Percentiles rank a stretch among this genome's conserved stretches.
Evolutionary conservation across 2,329 filamentous ascomycete species (phyloP).

Genomic region (Paracoccidioides brasiliensis): DNA sequence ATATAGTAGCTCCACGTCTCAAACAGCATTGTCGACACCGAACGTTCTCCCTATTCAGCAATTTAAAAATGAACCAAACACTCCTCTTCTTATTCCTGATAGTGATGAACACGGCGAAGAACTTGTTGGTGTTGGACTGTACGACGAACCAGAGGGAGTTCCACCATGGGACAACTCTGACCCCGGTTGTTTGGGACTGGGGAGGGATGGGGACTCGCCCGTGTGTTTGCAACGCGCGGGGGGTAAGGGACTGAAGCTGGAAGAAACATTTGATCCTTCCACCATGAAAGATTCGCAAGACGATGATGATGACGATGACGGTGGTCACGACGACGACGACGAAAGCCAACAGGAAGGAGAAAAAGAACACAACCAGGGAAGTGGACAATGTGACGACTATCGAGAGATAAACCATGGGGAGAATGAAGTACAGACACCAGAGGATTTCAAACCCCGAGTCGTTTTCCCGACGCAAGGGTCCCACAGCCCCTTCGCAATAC

Average conservation of each 20-base stretch:
- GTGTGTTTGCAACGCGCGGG: slow-evolving; percentile 40
- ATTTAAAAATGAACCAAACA: slow-evolving; percentile 17
- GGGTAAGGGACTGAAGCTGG: slow-evolving; percentile 66
- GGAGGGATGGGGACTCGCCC: background rate
- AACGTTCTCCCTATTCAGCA: slow-evolving; percentile 27
- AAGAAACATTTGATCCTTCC: slow-evolving; percentile 62
- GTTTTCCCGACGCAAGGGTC: background rate
- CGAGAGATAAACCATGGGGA: background rate
- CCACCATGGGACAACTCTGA: slow-evolving; percentile 40
- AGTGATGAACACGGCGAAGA: slow-evolving; percentile 54
- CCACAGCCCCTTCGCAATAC: background rate
- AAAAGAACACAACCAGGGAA: background rate
- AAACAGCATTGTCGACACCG: slow-evolving; percentile 25
- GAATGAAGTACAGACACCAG: slow-evolving; percentile 1
- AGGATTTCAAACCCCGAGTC: background rate
- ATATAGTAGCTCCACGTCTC: background rate
- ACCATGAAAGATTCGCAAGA: slow-evolving; percentile 32
- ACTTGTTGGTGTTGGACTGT: slow-evolving; percentile 69
- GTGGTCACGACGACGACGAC: slow-evolving; percentile 34
- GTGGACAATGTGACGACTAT: background rate
- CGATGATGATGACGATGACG: slow-evolving; percentile 36
- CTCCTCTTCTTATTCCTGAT: slow-evolving; percentile 31
- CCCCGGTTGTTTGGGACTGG: background rate
- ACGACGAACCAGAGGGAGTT: slow-evolving; percentile 53
- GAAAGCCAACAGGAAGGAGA: slow-evolving; percentile 41